A percentile compares a stretch with the other conserved stretches of the same genome.
phyloP scores from a whole-genome alignment of 73 alveolate species.

The Paramecium bursaria region DNA sequence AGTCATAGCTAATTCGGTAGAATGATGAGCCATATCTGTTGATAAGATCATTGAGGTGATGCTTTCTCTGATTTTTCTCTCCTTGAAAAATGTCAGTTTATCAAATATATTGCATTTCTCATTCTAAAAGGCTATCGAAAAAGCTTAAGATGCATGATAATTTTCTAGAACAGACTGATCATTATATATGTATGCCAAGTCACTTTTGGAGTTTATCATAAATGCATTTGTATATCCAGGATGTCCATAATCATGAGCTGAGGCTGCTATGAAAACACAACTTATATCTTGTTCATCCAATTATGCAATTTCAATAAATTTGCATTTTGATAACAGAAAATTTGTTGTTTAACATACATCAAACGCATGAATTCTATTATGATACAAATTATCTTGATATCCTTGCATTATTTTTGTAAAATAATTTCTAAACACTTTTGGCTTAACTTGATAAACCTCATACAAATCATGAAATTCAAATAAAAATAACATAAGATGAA shows the following conservation, averaged over 20 bases:
- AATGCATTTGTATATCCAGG: conserved; percentile 85
- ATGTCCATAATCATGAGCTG: conserved; percentile 90
- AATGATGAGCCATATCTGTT: conserved; percentile 91
- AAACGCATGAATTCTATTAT: conserved; percentile 85
- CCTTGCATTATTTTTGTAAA: conserved; percentile 53
- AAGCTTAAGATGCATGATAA: conserved; percentile 81
- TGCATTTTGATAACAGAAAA: conserved; percentile 74
- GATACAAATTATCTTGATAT: conserved; percentile 76
- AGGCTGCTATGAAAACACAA: conserved; percentile 80
- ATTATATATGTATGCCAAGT: conserved; percentile 85
- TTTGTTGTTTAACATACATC: conserved; percentile 84
- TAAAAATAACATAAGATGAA: conserved; percentile 21
- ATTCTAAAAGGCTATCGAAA: conserved; percentile 67
- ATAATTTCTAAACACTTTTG: conserved; percentile 11
- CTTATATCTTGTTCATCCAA: conserved; percentile 81
- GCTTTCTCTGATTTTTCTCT: conserved; percentile 78
- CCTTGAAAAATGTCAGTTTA: conserved; percentile 71
- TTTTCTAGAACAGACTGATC: conserved; percentile 85
- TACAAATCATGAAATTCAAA: conserved; percentile 47
- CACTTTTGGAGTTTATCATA: conserved; percentile 83
- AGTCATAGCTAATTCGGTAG: conserved; percentile 74
- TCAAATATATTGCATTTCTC: conserved; percentile 14
- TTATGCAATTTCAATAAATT: conserved; percentile 76
- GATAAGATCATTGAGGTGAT: conserved; percentile 86
- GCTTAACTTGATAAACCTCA: conserved; percentile 59